Conservation (phyloP, 2,329 filamentous ascomycete genomes). For the Fusarium mundagurra region DNA sequence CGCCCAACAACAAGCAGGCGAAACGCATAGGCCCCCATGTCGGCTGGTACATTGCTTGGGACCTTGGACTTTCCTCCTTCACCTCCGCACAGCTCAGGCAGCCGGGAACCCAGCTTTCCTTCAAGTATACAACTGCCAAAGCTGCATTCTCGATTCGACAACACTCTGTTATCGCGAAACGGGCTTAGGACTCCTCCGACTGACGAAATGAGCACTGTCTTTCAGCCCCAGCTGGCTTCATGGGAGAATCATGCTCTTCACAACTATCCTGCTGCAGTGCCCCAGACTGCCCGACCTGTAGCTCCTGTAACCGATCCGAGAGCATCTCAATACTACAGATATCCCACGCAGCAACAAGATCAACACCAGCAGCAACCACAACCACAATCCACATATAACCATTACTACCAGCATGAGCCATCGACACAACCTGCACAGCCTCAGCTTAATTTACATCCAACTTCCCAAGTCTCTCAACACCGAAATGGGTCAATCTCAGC, state of each 20-base stretch:
- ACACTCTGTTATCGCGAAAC: slow-evolving; percentile 38
- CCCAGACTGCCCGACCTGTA: slow-evolving; percentile 48
- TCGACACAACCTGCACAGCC: slow-evolving; percentile 8
- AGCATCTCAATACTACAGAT: slow-evolving; percentile 46
- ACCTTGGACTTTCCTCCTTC: slow-evolving; percentile 38
- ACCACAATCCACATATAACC: slow-evolving; percentile 17
- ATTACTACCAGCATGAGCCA: slow-evolving; percentile 27
- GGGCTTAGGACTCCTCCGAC: slow-evolving; percentile 62
- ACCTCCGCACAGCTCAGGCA: slow-evolving; percentile 32
- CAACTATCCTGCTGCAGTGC: slow-evolving; percentile 50
- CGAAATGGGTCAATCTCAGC: slow-evolving; percentile 32
- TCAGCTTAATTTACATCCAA: slow-evolving; percentile 21
- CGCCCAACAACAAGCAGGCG: neutral
- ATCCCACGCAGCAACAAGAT: slow-evolving; percentile 40
- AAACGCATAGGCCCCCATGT: slow-evolving; percentile 40
- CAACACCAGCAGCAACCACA: slow-evolving; percentile 14
- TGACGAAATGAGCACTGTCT: slow-evolving; percentile 64
- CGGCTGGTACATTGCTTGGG: slow-evolving; percentile 39
- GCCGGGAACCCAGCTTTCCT: slow-evolving; percentile 30
- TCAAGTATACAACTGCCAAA: slow-evolving; percentile 37
- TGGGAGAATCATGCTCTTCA: slow-evolving; percentile 59
- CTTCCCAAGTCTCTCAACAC: slow-evolving; percentile 21
- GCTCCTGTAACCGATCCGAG: slow-evolving; percentile 48
- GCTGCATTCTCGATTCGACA: slow-evolving; percentile 32
- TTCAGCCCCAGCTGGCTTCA: slow-evolving; percentile 58